Evolutionary conservation across 2,329 filamentous ascomycete genomes (phyloP), one percentile per base, ranked within the genome.

Genomic region (Pseudohalonectria lignicola): DNA sequence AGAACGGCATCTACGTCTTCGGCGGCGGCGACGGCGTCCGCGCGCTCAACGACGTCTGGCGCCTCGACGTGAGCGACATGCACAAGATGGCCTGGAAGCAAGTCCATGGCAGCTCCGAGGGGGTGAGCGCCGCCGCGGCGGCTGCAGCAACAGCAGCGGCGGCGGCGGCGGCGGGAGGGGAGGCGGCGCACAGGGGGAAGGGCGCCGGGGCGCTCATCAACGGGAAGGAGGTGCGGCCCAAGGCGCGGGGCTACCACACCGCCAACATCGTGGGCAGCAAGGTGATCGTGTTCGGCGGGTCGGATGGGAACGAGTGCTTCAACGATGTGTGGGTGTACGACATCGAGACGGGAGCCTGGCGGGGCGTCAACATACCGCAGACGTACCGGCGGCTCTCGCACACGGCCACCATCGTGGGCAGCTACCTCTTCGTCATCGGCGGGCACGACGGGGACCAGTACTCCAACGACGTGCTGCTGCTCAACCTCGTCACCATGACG

Each of bases 271-370:
- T 82, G 31, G 78, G 77, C 45, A 71, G 70, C 56, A 83, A 83
- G 59, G 70, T 83, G 43, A 82, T 83, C 54, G 76, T 83, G 48
- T 82, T 74, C 53, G 79, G 79, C 29, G 79, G 79, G 25, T 80
- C 75, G 3, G 79, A 83, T 53, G 79, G 79, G 45, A 76, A 75
- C 37, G 77, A 82, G 56, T 83, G 79, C 57, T 83, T 83, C 58
- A 71, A 78, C 52, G 79, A 83, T 50, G 78, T 83, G 30, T 83
- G 79, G 79, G 72, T 83, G 21, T 82, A 81, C 58, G 77, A 83
- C 52, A 71, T 82, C 5, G 77, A 82, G 36, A 68, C 64, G 29
- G 65, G 71, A 41, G 46, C 62, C 18, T 83, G 79, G 75, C 73
- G 69, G 43, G 52, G 62, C 6, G 77, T 81, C 39, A 54, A 62